Percentiles rank a stretch among this genome's conserved stretches.
Evolutionary conservation across 352 stramenopile genomes (phyloP).

Genomic region (Phytophthora meadii): DNA sequence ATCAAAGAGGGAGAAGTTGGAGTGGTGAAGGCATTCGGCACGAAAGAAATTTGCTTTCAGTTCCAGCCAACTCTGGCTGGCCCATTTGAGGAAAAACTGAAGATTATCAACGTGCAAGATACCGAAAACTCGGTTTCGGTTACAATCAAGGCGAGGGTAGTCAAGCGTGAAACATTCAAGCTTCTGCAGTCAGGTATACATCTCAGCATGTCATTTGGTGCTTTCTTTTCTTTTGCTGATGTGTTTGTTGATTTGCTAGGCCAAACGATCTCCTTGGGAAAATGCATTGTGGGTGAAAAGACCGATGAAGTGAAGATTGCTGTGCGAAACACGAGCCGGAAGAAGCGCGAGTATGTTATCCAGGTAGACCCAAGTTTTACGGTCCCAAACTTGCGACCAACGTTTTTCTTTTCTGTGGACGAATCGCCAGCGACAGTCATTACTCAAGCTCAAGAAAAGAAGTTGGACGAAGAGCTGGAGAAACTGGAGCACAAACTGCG

Average conservation of each 20-base stretch:
- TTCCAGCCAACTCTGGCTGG: slow-evolving; percentile 88
- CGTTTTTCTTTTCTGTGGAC: slow-evolving; percentile 86
- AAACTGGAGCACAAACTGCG: slow-evolving; percentile 91
- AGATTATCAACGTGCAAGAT: slow-evolving; percentile 92
- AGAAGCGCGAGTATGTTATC: slow-evolving; percentile 90
- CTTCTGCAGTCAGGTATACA: slow-evolving; percentile 83
- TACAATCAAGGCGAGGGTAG: slow-evolving; percentile 91
- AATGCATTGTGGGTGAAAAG: slow-evolving; percentile 84
- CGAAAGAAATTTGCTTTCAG: slow-evolving; percentile 90
- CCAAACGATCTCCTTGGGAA: slow-evolving; percentile 85
- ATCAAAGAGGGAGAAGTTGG: slow-evolving; percentile 90
- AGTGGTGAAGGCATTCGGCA: slow-evolving; percentile 89
- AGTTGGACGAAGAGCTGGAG: slow-evolving; percentile 89
- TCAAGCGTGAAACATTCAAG: slow-evolving; percentile 92
- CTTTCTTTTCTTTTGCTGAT: slow-evolving; percentile 3
- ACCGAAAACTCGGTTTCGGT: slow-evolving; percentile 86
- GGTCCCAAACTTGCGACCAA: slow-evolving; percentile 65
- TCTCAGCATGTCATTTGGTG: background rate
- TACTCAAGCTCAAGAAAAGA: slow-evolving; percentile 91
- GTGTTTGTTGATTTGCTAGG: slow-evolving; percentile 39
- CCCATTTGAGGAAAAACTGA: slow-evolving; percentile 90
- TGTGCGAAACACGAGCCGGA: slow-evolving; percentile 88
- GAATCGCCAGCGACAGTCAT: slow-evolving; percentile 84
- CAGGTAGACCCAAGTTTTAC: slow-evolving; percentile 83
- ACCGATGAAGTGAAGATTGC: slow-evolving; percentile 87